Conservation (phyloP, 2,329 filamentous ascomycete species). For the Zopfia rhizophila region DNA sequence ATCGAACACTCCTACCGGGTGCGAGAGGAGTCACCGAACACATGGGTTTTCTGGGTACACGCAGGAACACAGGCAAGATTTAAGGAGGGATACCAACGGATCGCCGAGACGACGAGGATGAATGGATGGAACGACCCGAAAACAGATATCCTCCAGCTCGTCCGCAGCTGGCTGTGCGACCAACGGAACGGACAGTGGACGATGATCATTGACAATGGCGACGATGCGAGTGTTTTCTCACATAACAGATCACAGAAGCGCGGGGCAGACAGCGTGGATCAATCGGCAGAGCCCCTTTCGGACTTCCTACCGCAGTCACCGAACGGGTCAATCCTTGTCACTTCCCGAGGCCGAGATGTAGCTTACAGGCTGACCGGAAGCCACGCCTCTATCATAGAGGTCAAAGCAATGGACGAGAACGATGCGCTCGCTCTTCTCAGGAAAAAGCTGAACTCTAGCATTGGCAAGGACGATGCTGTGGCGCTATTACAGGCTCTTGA, state of each 20-base stretch:
- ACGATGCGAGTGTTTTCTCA: slow-evolving; percentile 30
- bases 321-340: slow-evolving; percentile 25
- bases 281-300: slow-evolving; percentile 1
- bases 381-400: slow-evolving; percentile 11
- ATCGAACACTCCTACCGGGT: slow-evolving; percentile 36
- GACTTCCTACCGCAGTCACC: slow-evolving; percentile 22
- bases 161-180: slow-evolving; percentile 35
- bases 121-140: slow-evolving; percentile 34
- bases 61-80: slow-evolving; percentile 34
- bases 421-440: slow-evolving; percentile 21
- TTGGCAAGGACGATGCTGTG: slow-evolving; percentile 4
- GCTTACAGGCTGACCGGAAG: slow-evolving; percentile 31
- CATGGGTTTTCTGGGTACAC: slow-evolving; percentile 44
- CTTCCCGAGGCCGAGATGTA: slow-evolving; percentile 24
- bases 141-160: slow-evolving; percentile 33
- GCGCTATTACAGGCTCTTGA: slow-evolving; percentile 31
- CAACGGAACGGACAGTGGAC: slow-evolving; percentile 37
- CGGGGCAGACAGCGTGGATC: neutral
- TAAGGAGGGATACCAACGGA: slow-evolving; percentile 33
- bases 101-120: slow-evolving; percentile 36
- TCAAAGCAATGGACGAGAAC: slow-evolving; percentile 27
- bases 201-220: slow-evolving; percentile 46
- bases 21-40: slow-evolving; percentile 29
- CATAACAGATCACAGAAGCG: no score
- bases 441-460: slow-evolving; percentile 12